phyloP scores from a whole-genome alignment of 371 early-diverging fungal species.

The Haplosporangium sp. region DNA sequence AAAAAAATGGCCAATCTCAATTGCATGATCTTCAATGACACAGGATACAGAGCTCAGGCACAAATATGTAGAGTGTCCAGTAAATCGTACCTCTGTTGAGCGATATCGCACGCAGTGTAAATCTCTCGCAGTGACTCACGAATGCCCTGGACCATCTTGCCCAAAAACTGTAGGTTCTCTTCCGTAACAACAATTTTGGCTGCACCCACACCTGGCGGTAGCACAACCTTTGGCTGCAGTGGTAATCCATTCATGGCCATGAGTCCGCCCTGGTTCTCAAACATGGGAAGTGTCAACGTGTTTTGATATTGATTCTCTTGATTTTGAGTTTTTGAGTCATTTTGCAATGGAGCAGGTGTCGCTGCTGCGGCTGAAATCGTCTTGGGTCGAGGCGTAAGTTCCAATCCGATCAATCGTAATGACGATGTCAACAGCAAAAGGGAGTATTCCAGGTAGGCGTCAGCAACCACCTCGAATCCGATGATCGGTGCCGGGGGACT shows the following conservation, averaged over 20 bases:
- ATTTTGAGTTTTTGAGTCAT: background rate
- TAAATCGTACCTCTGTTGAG: slow-evolving; percentile 35
- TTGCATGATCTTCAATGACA: background rate
- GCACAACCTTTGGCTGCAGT: slow-evolving; percentile 36
- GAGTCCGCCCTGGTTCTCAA: slow-evolving; percentile 27
- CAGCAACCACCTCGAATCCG: slow-evolving; percentile 34
- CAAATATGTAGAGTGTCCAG: background rate
- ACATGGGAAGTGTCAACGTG: slow-evolving; percentile 26
- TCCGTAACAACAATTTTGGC: slow-evolving; percentile 47
- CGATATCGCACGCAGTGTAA: slow-evolving; percentile 39
- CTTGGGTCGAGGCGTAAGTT: slow-evolving; percentile 28
- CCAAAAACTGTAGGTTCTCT: slow-evolving; percentile 45
- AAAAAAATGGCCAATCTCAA: background rate
- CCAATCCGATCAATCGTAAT: slow-evolving; percentile 37
- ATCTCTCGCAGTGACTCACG: slow-evolving; percentile 49
- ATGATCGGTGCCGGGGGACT: slow-evolving; percentile 43
- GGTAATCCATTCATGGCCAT: slow-evolving; percentile 36
- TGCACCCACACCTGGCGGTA: slow-evolving; percentile 37
- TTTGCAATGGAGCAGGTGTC: background rate
- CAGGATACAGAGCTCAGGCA: background rate
- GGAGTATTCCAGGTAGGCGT: slow-evolving; percentile 45
- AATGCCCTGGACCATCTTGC: slow-evolving; percentile 37
- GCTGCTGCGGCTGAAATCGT: background rate
- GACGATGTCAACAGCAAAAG: slow-evolving; percentile 43
- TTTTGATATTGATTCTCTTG: slow-evolving; percentile 13